phyloP scores from a whole-genome alignment of 805 yeast species.

The Cyberlindnera maclurae region DNA sequence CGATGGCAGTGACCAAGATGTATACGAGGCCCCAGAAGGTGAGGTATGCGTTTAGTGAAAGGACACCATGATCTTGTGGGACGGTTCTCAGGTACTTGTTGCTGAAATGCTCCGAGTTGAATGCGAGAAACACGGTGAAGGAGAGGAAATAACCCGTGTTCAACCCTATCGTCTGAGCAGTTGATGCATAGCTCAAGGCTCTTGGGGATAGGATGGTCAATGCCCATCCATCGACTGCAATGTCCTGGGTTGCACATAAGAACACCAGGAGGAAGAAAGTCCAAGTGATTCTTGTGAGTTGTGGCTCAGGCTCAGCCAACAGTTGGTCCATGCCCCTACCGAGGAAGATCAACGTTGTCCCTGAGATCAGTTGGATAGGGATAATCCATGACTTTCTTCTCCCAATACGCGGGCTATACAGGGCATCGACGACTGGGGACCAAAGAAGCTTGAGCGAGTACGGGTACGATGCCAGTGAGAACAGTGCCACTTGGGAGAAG shows the following conservation, averaged over 20 bases:
- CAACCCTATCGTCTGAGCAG: slow-evolving; percentile 94
- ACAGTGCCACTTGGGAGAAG: slow-evolving; percentile 85
- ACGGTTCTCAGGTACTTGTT: slow-evolving; percentile 66
- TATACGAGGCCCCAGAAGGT: slow-evolving; percentile 71
- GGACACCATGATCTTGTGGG: slow-evolving; percentile 58
- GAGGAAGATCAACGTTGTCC: slow-evolving; percentile 55
- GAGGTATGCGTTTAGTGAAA: slow-evolving; percentile 71
- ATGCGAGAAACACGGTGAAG: slow-evolving; percentile 85
- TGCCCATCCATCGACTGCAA: slow-evolving; percentile 99
- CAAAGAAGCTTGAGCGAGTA: slow-evolving; percentile 86
- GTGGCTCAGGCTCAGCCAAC: slow-evolving; percentile 40
- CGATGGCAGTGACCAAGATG: slow-evolving; percentile 54
- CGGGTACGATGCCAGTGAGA: slow-evolving; percentile 90
- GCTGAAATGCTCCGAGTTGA: slow-evolving; percentile 89
- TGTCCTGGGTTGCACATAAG: slow-evolving; percentile 95
- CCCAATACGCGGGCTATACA: slow-evolving; percentile 62
- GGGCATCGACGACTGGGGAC: slow-evolving; percentile 94
- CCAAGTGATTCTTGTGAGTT: slow-evolving; percentile 52
- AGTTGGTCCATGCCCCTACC: slow-evolving; percentile 50
- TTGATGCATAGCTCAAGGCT: slow-evolving; percentile 85
- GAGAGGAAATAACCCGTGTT: slow-evolving; percentile 89
- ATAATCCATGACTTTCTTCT: slow-evolving; percentile 91
- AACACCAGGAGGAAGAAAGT: slow-evolving; percentile 74
- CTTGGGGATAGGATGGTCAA: slow-evolving; percentile 73
- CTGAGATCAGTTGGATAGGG: slow-evolving; percentile 83